Conservation (phyloP, 768 basidiomycete genomes). For the Lentinus brumalis region DNA sequence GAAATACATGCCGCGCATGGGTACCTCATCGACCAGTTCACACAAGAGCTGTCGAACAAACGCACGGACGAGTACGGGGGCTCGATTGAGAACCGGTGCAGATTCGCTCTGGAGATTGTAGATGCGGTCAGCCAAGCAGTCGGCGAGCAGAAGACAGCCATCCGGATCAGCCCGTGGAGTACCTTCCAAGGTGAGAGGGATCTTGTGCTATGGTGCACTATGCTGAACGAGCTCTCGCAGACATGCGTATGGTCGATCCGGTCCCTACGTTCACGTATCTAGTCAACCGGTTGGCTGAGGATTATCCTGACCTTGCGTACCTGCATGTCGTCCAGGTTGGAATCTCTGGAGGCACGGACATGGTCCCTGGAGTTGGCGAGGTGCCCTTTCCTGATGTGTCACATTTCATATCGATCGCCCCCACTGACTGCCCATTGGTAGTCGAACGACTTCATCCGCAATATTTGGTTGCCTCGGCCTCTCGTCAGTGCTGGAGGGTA, state of each 20-base stretch:
- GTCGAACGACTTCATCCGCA: constrained; percentile 24
- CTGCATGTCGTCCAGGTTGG: constrained; percentile 37
- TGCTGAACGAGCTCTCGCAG: constrained; percentile 21
- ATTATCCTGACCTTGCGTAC: constrained; percentile 44
- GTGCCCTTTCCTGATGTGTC: constrained; percentile 1
- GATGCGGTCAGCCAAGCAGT: constrained; percentile 42
- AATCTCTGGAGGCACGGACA: not conserved
- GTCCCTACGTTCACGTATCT: constrained; percentile 55
- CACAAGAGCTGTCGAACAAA: constrained; percentile 40
- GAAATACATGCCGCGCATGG: constrained; percentile 33
- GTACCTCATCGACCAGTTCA: constrained; percentile 44
- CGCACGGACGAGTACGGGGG: constrained; percentile 54
- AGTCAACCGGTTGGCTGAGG: constrained; percentile 38
- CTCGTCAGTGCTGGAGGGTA: constrained; percentile 23
- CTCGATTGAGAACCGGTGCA: constrained; percentile 45
- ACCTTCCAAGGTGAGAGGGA: constrained; percentile 29
- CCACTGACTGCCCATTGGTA: not conserved
- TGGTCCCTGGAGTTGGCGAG: constrained; percentile 1
- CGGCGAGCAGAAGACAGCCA: constrained; percentile 42
- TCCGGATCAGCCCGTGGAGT: constrained; percentile 43
- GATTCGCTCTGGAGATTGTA: constrained; percentile 48
- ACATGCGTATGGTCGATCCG: constrained; percentile 56
- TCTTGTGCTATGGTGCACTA: not conserved
- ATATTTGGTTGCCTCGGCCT: constrained; percentile 18
- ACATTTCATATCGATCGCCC: not conserved